These are phyloP conservation scores for Volvariella volvacea DNA, from an alignment of 1,284 basidiomycete genomes.

Conservation along the genomic window DNA sequence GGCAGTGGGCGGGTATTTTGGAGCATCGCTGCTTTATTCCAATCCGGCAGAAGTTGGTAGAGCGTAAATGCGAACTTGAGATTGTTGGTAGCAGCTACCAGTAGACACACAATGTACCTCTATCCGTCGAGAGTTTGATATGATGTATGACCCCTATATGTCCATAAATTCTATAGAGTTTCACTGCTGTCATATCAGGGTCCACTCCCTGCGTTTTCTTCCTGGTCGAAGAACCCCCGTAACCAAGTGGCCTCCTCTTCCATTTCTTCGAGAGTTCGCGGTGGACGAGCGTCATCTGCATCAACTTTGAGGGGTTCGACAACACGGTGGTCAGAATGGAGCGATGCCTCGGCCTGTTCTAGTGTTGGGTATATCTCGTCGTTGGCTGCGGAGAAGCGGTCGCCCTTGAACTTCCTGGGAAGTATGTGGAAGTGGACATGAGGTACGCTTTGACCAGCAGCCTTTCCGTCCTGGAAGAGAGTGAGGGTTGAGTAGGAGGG, in stretches of 20 bases:
- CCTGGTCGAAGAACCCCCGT: slow-evolving; percentile 36
- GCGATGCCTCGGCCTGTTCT: slow-evolving; percentile 54
- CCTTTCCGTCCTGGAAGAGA: slow-evolving; percentile 79
- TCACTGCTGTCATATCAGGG: no score
- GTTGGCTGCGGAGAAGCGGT: slow-evolving; percentile 60
- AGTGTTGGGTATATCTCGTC: slow-evolving; percentile 78
- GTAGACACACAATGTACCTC: no score
- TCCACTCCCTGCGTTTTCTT: background rate
- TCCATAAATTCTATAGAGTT: no score
- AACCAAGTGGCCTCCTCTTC: slow-evolving; percentile 69
- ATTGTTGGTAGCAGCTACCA: background rate
- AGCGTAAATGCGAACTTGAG: slow-evolving; percentile 7
- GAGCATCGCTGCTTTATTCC: slow-evolving; percentile 24
- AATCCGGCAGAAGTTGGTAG: slow-evolving; percentile 11
- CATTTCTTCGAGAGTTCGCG: slow-evolving; percentile 71
- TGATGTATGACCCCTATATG: background rate
- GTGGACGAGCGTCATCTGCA: slow-evolving; percentile 63
- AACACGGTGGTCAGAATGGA: slow-evolving; percentile 26
- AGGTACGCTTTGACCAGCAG: slow-evolving; percentile 80
- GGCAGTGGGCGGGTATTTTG: slow-evolving; percentile 38
- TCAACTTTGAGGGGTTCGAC: slow-evolving; percentile 44
- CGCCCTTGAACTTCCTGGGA: slow-evolving; percentile 66
- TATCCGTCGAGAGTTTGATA: no score
- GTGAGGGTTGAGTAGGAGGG: no score
- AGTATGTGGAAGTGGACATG: slow-evolving; percentile 91